These are phyloP conservation scores for Daldinia sp. DNA, from an alignment of 2,329 filamentous ascomycete species.

Conservation along the genomic window DNA sequence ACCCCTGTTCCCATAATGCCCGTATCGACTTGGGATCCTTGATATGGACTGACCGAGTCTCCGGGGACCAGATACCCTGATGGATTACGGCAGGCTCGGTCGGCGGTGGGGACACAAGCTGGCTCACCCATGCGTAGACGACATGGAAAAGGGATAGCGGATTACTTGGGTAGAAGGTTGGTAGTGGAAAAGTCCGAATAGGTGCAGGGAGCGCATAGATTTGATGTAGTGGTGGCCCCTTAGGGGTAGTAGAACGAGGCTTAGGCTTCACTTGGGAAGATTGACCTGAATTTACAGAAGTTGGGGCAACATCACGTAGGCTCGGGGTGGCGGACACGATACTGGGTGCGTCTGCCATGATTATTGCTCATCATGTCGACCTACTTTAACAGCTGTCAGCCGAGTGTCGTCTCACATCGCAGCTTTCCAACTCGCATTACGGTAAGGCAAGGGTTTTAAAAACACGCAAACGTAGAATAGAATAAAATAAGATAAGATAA, in stretches of 20 bases:
- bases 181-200: constrained; percentile 82
- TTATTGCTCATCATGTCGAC: constrained; percentile 55
- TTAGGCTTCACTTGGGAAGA: constrained; percentile 31
- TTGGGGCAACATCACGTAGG: constrained; percentile 24
- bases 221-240: constrained; percentile 64
- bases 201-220: constrained; percentile 86
- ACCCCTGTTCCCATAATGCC: constrained; percentile 94
- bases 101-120: constrained; percentile 72
- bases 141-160: constrained; percentile 87
- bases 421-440: background rate
- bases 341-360: constrained; percentile 46
- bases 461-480: background rate
- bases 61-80: constrained; percentile 79
- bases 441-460: background rate
- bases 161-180: constrained; percentile 89
- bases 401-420: constrained; percentile 6
- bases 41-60: constrained; percentile 84
- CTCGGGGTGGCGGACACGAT: constrained; percentile 30
- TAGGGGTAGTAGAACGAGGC: constrained; percentile 31
- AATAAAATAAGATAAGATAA: background rate
- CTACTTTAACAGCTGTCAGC: constrained; percentile 43
- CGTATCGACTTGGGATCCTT: constrained; percentile 78
- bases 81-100: constrained; percentile 72
- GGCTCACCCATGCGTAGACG: constrained; percentile 77
- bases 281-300: constrained; percentile 35